Conservation (phyloP, 2,329 filamentous ascomycete species). For the Parafenestella ontariensis region DNA sequence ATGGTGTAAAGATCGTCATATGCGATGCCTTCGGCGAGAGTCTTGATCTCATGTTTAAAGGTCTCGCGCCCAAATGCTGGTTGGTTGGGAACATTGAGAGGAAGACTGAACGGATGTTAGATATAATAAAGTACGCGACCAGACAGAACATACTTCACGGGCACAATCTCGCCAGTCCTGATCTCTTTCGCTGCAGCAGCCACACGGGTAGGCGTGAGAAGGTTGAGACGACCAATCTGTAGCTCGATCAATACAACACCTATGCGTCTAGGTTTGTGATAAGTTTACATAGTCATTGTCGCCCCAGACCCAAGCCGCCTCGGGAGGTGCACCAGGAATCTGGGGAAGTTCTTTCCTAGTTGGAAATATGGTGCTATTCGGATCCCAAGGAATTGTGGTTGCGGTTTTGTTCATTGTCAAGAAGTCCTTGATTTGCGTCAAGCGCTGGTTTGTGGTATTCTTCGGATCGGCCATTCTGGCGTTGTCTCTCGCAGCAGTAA, state of each 20-base stretch:
- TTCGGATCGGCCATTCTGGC: conserved; percentile 44
- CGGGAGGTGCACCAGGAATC: conserved; percentile 60
- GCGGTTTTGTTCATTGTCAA: conserved; percentile 56
- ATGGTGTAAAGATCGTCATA: conserved; percentile 55
- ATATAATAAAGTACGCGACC: background rate
- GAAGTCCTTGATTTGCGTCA: conserved; percentile 55
- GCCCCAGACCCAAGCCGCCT: conserved; percentile 68
- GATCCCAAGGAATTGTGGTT: conserved; percentile 61
- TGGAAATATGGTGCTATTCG: conserved; percentile 61
- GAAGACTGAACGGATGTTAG: conserved; percentile 51
- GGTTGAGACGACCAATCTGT: conserved; percentile 60
- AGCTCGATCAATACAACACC: background rate
- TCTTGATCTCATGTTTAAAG: conserved; percentile 64
- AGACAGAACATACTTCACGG: conserved; percentile 55
- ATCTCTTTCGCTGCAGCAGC: conserved; percentile 62
- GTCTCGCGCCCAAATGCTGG: conserved; percentile 61
- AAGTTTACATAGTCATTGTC: conserved; percentile 58
- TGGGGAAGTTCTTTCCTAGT: conserved; percentile 60
- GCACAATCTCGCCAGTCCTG: conserved; percentile 62
- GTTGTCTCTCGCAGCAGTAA: background rate
- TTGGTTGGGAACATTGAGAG: conserved; percentile 59
- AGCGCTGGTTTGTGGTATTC: conserved; percentile 41
- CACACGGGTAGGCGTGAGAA: conserved; percentile 63
- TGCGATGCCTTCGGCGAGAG: conserved; percentile 39
- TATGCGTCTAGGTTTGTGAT: background rate